phyloP scores from a whole-genome alignment of 129 eudicot species.

The Calendula officinalis region DNA sequence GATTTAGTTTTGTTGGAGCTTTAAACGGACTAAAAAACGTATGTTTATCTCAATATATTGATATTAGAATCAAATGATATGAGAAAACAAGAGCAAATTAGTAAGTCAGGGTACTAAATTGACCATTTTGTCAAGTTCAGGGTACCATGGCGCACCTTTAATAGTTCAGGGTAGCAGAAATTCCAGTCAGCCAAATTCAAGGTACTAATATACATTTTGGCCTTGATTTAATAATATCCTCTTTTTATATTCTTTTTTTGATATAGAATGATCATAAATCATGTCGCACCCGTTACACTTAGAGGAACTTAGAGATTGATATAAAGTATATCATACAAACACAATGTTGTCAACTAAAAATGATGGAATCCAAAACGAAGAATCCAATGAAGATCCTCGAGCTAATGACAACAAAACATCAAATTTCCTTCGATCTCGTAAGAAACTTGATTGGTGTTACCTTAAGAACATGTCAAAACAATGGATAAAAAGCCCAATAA shows the following conservation, averaged over 20 bases:
- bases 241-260: neutral
- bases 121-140: too few species aligned
- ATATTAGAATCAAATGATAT: too few species aligned
- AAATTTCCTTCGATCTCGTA: constrained; percentile 39
- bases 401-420: constrained; percentile 31
- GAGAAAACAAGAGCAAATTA: too few species aligned
- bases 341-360: constrained; percentile 44
- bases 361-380: constrained; percentile 37
- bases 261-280: constrained; percentile 6
- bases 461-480: constrained; percentile 50
- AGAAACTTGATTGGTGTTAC: constrained; percentile 58
- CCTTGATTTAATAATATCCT: constrained; percentile 4
- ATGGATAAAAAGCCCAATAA: constrained; percentile 86
- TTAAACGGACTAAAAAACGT: too few species aligned
- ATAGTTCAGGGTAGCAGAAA: too few species aligned
- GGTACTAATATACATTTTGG: too few species aligned
- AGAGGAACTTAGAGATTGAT: constrained; percentile 13
- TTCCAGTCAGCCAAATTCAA: too few species aligned
- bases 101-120: too few species aligned
- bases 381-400: constrained; percentile 25
- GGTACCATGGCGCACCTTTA: too few species aligned
- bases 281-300: constrained; percentile 22
- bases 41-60: too few species aligned
- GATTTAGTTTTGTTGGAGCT: too few species aligned
- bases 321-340: constrained; percentile 1